These are phyloP conservation scores for Bjerkandera adusta DNA, from an alignment of 1,284 basidiomycete genomes.

Conservation along the genomic window DNA sequence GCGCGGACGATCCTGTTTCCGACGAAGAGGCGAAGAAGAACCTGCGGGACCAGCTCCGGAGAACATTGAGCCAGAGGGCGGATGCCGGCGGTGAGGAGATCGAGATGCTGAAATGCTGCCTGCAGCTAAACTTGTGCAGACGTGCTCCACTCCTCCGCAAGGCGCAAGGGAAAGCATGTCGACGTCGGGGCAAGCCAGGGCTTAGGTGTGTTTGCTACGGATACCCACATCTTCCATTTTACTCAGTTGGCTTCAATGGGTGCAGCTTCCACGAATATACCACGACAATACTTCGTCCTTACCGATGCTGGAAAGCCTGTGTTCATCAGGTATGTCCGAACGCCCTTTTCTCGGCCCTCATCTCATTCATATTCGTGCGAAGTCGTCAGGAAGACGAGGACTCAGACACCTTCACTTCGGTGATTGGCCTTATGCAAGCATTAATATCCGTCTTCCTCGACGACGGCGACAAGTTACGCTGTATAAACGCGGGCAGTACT, in stretches of 20 bases:
- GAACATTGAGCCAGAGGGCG: slow-evolving; percentile 53
- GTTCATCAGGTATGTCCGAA: slow-evolving; percentile 62
- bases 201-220: slow-evolving; percentile 22
- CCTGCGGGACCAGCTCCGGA: slow-evolving; percentile 67
- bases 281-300: slow-evolving; percentile 88
- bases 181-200: slow-evolving; percentile 29
- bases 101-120: background rate
- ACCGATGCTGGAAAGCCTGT: slow-evolving; percentile 95
- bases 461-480: slow-evolving; percentile 80
- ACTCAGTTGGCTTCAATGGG: background rate
- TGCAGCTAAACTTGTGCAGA: background rate
- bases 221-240: background rate
- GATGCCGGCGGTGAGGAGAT: slow-evolving; percentile 8
- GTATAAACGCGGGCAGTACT: slow-evolving; percentile 72
- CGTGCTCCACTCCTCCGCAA: background rate
- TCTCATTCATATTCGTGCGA: slow-evolving; percentile 13
- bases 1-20: slow-evolving; percentile 35
- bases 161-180: slow-evolving; percentile 21
- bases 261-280: slow-evolving; percentile 44
- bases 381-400: slow-evolving; percentile 54
- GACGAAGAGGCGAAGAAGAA: slow-evolving; percentile 61
- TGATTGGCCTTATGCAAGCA: slow-evolving; percentile 93
- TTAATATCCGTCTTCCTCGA: slow-evolving; percentile 90
- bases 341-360: background rate
- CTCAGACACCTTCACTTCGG: slow-evolving; percentile 68